Percentiles rank a stretch among this genome's conserved stretches.
Evolutionary conservation across 2,329 filamentous ascomycete genomes (phyloP).

Genomic region (Camillea tinctor): DNA sequence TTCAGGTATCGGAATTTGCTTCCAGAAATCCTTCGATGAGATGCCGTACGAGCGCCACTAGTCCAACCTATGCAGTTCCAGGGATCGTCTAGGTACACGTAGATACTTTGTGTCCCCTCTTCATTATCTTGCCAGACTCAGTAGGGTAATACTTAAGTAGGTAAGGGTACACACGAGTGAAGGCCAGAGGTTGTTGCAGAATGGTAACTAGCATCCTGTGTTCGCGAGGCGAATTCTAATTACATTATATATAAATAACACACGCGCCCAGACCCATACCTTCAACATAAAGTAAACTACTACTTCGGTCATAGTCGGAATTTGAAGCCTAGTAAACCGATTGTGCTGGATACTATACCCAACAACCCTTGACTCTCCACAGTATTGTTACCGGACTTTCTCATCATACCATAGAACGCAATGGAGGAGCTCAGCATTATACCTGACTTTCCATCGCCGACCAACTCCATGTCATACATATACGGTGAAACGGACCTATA

Average conservation of each 20-base stretch:
- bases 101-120: constrained; percentile 17
- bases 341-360: not conserved
- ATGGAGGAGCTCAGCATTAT: constrained; percentile 35
- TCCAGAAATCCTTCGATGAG: not conserved
- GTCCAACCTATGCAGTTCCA: constrained; percentile 16
- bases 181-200: constrained; percentile 13
- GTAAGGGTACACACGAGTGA: constrained; percentile 16
- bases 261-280: not conserved
- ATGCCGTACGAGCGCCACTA: constrained; percentile 13
- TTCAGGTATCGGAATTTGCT: not conserved
- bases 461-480: constrained; percentile 32
- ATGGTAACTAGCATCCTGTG: not conserved
- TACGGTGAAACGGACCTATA: constrained; percentile 39
- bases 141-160: constrained; percentile 10
- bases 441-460: constrained; percentile 34
- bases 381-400: not conserved
- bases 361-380: not conserved
- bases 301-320: not conserved
- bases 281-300: not conserved
- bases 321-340: not conserved
- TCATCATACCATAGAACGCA: not conserved
- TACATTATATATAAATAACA: not conserved
- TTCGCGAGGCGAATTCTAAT: not conserved
- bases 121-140: constrained; percentile 11
- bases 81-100: constrained; percentile 18